These are phyloP conservation scores for Boletellus sp. DNA, from an alignment of 768 basidiomycete species.

Conservation along the genomic window DNA sequence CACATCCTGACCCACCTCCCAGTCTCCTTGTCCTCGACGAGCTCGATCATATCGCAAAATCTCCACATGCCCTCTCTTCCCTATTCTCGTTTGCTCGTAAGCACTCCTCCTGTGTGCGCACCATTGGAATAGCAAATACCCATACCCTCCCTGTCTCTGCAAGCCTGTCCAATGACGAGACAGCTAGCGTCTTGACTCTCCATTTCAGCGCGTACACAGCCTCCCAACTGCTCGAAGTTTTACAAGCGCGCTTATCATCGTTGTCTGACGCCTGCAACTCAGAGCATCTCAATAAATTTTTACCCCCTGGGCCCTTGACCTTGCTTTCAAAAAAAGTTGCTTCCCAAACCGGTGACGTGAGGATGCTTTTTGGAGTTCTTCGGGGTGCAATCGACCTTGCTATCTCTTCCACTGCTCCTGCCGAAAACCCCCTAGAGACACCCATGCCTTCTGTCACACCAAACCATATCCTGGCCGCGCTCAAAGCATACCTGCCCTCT, in stretches of 20 bases:
- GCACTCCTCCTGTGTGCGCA: conserved; percentile 49
- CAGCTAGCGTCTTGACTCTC: conserved; percentile 53
- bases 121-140: conserved; percentile 87
- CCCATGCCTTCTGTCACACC: conserved; percentile 52
- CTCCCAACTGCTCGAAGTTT: conserved; percentile 63
- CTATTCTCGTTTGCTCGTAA: conserved; percentile 67
- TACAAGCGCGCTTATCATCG: conserved; percentile 58
- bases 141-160: conserved; percentile 71
- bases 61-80: conserved; percentile 51
- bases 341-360: conserved; percentile 77
- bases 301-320: conserved; percentile 61
- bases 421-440: conserved; percentile 28
- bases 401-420: conserved; percentile 25
- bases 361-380: conserved; percentile 75
- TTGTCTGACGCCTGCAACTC: conserved; percentile 37
- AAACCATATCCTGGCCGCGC: conserved; percentile 64
- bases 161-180: conserved; percentile 34
- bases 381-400: conserved; percentile 76
- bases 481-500: conserved; percentile 65
- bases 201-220: conserved; percentile 82
- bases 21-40: conserved; percentile 84
- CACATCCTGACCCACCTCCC: conserved; percentile 19
- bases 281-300: conserved; percentile 46
- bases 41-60: conserved; percentile 75
- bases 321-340: conserved; percentile 80